Percentiles rank a stretch among this genome's conserved stretches.
Conservation (phyloP, 352 stramenopile species). For the Elongisporangium senticosum region DNA sequence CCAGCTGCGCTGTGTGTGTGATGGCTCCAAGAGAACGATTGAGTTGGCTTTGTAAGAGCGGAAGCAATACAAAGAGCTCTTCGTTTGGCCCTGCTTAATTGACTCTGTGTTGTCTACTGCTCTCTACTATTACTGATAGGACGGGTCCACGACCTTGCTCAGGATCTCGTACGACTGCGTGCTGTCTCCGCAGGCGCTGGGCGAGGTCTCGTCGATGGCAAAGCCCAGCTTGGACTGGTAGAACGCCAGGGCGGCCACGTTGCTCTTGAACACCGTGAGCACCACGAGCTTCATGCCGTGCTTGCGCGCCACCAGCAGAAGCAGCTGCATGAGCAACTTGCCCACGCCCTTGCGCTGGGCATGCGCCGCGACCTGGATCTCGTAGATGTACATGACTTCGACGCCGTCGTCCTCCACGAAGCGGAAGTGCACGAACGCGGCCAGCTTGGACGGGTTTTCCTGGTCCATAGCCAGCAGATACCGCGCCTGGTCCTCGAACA, state of each 20-base stretch:
- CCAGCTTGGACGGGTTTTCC: slow-evolving; percentile 20
- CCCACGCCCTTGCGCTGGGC: slow-evolving; percentile 79
- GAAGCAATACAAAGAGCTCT: slow-evolving; percentile 9
- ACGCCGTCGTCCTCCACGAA: slow-evolving; percentile 91
- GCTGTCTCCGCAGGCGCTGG: slow-evolving; percentile 66
- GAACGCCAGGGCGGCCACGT: slow-evolving; percentile 83
- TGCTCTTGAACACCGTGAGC: slow-evolving; percentile 93
- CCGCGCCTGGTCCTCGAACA: slow-evolving; percentile 81
- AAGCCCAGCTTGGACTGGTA: slow-evolving; percentile 87
- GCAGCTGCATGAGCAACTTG: slow-evolving; percentile 88
- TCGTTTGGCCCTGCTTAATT: slow-evolving; percentile 3
- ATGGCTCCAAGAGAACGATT: not conserved
- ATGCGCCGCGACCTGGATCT: slow-evolving; percentile 82
- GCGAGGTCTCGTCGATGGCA: slow-evolving; percentile 87
- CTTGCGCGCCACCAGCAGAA: slow-evolving; percentile 75
- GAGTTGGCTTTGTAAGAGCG: slow-evolving; percentile 1
- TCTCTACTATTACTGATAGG: not conserved
- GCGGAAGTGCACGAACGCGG: slow-evolving; percentile 90
- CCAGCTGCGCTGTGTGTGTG: not conserved
- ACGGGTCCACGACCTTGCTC: slow-evolving; percentile 47
- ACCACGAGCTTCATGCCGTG: slow-evolving; percentile 88
- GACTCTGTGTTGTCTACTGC: not conserved
- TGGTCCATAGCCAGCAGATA: slow-evolving; percentile 68
- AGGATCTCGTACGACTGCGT: slow-evolving; percentile 83
- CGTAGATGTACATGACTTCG: slow-evolving; percentile 91